A percentile compares a stretch with the other conserved stretches of the same genome.
These are phyloP conservation scores for Serendipita sp. DNA, from an alignment of 768 basidiomycete species.

Conservation along the genomic window DNA sequence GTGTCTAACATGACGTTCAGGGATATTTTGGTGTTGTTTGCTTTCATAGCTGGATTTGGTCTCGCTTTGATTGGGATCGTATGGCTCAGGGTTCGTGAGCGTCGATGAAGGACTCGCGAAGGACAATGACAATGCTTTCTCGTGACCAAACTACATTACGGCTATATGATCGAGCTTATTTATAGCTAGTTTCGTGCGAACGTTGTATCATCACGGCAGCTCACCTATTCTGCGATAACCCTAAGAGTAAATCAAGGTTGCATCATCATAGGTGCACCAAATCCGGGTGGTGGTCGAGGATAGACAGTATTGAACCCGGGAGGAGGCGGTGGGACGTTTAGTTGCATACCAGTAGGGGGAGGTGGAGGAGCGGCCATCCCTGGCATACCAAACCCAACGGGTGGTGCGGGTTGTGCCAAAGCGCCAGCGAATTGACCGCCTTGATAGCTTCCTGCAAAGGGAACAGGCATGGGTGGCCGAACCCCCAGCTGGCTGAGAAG, in stretches of 20 bases:
- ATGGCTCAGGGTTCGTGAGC: conserved; percentile 63
- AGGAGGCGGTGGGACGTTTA: not conserved
- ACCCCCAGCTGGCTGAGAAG: conserved; percentile 35
- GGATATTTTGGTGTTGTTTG: conserved; percentile 77
- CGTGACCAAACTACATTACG: too few species aligned
- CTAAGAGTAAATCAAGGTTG: not conserved
- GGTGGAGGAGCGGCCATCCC: not conserved
- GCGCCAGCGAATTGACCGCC: conserved; percentile 82
- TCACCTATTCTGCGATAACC: too few species aligned
- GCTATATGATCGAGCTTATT: too few species aligned
- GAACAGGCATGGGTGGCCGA: conserved; percentile 43
- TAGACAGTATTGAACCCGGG: not conserved
- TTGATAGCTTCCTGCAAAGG: conserved; percentile 63
- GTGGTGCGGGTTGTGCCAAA: conserved; percentile 60
- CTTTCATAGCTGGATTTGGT: conserved; percentile 69
- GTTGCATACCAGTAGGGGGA: not conserved
- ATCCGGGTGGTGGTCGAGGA: not conserved
- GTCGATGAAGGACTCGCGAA: conserved; percentile 29
- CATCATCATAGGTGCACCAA: not conserved
- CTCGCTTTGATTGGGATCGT: conserved; percentile 58
- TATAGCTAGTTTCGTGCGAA: too few species aligned
- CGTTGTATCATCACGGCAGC: too few species aligned
- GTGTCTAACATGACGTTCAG: conserved; percentile 10
- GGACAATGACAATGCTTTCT: not conserved
- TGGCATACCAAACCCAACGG: conserved; percentile 47